Percentiles rank a stretch among this genome's conserved stretches.
phyloP scores from a whole-genome alignment of 2,329 filamentous ascomycete species.

The Epichloe aotearoae region DNA sequence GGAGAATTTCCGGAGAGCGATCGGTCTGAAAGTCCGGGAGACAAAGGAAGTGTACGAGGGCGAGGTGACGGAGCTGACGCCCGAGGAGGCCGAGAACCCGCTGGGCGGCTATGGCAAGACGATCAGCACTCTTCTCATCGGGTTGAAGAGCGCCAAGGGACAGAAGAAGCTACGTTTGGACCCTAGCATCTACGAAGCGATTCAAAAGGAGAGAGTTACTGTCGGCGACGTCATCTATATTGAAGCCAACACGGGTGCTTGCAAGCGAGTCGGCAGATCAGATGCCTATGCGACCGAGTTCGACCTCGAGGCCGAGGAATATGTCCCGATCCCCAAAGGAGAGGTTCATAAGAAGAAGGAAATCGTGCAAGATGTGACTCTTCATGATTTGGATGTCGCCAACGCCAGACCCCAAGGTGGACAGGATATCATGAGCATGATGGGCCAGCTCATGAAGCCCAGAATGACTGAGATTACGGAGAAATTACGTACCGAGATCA shows the following conservation, averaged over 20 bases:
- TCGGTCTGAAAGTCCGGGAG: conserved; percentile 92
- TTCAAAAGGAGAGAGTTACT: conserved; percentile 93
- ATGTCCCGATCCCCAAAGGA: conserved; percentile 95
- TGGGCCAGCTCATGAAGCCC: conserved; percentile 99
- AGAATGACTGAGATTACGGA: conserved; percentile 99
- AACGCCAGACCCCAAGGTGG: conserved; percentile 92
- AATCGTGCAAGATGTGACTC: conserved; percentile 94
- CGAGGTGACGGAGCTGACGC: conserved; percentile 93
- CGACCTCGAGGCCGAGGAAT: conserved; percentile 96
- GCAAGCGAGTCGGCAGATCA: conserved; percentile 89
- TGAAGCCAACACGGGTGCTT: conserved; percentile 95
- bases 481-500: conserved; percentile 89
- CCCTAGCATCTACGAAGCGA: conserved; percentile 97
- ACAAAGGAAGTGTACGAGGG: conserved; percentile 99
- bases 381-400: conserved; percentile 92
- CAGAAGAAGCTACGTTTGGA: conserved; percentile 96
- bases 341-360: conserved; percentile 99
- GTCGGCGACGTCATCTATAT: conserved; percentile 98
- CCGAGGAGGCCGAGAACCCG: conserved; percentile 95
- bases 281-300: conserved; percentile 98
- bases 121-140: conserved; percentile 89
- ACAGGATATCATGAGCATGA: conserved; percentile 99
- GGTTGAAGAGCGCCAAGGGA: conserved; percentile 86
- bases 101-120: conserved; percentile 94
- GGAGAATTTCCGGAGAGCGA: conserved; percentile 97